Base-by-base conservation (phyloP, 1,139 yeast species). In the Nakaseomyces uthaithaninus region DNA sequence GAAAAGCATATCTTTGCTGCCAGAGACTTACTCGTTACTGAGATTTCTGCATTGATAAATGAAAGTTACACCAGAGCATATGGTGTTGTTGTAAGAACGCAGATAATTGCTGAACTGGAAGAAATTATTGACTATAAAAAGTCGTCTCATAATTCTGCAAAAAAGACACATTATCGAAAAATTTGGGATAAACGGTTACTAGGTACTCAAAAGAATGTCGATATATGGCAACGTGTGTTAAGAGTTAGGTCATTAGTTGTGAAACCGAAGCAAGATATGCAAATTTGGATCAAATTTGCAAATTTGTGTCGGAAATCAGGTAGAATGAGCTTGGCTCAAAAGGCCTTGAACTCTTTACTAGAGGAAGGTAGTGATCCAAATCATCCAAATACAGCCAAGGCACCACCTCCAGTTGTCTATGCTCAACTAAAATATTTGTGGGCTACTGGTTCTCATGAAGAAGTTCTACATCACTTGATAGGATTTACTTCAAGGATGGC, bases 241-340 rank as follows among this genome's bases (percentile, higher is more conserved):
- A 85, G 89, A 59, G 95, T 91, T 1, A 72, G 98, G 43, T 93
- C 97, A 0, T 69, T 93, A 43, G 97, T 93, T n/a, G 85, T 91
- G 33, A 83, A 83, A 49, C 99, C 98, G 1, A 86, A 89, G 52
- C 95, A 91, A 54, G 97, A 93, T 59, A 84, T 89, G 94, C 93
- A 86, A 46, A 86, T 89, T 77, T 87, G 97, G 96, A 91, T 93
- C 53, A 89, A 91, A 60, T 93, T 91, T 69, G 97, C 98, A 23
- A 91, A 93, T 54, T 69, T 93, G 44, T 89, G 98, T 59, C 74
- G 98, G 48, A 93, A 91, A 61, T 83, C 95, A 9, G 95, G 95
- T 3, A 70, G 99, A 49, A 67, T 87, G 51, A 93, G 93, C 12
- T 67, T 93, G 45, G 97, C 98, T 1, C 97, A 91, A 55, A 87